Base-by-base conservation (phyloP, 2,329 filamentous ascomycete species). In the Neofusicoccum umdonicola region DNA sequence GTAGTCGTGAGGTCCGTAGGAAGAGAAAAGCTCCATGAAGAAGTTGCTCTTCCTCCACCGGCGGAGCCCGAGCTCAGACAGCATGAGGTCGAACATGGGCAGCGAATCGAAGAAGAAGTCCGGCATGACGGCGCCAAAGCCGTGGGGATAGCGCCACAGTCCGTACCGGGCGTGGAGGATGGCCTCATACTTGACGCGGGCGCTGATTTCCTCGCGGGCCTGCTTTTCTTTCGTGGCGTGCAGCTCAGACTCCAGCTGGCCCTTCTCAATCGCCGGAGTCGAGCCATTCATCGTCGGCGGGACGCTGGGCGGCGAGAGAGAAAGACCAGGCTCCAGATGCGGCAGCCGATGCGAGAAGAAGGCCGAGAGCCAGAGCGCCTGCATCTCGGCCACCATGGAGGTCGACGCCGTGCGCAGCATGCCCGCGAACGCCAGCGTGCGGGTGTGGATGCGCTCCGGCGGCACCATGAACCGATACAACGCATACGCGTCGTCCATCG, bases 271-370 rank as follows among this genome's bases (percentile, higher is more conserved):
- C 15, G 57, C 31, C 57, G 57, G 45, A 2, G 57, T 45, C 11
- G 44, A 47, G 7, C 19, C 15, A 6, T 37, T 48, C n/a, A 15
- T 11, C 4, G 57, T 19, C 15, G 57, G 45, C 11, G 42, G 15
- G 31, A 34, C 37, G 1, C 27, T 31, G 27, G 27, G 27, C 27
- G 17, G 3, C 2, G 48, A 9, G 19, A 31, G 1, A 2, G 11
- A 8, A 3, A 11, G 19, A 19, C 13, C 12, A n/a, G 66, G 13
- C 37, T 41, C 66, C 65, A 73, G 68, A 64, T 58, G 9, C 13
- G 12, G 0, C 44, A 90, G 73, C 34, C 79, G 74, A 22, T 79
- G 78, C 61, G 82, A 79, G 34, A 93, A 83, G 72, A 87, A 92
- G 0, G 90, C 88, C 0, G 82, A 81, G 41, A 89, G 78, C 79